Conservation (phyloP, 2,329 filamentous ascomycete genomes). For the Thyridium curvatum region DNA sequence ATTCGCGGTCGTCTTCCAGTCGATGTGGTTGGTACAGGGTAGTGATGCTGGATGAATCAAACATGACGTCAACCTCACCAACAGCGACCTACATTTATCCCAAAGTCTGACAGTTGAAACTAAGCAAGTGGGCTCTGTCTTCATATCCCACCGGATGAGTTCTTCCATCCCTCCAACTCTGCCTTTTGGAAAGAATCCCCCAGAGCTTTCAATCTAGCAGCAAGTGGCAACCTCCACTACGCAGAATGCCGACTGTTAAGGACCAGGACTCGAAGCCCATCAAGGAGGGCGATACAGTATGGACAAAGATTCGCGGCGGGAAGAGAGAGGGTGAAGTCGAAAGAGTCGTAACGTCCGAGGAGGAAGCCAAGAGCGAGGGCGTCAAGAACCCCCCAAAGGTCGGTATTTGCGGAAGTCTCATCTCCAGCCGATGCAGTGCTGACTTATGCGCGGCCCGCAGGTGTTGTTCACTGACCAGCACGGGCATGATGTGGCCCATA, state of each 20-base stretch:
- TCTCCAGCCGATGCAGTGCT: not conserved
- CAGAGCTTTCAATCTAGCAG: no score
- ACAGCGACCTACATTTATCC: no score
- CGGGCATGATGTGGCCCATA: conserved; percentile 29
- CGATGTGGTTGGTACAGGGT: no score
- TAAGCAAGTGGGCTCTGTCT: no score
- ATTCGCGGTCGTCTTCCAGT: no score
- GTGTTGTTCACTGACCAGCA: conserved; percentile 31
- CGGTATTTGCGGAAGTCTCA: conserved; percentile 3
- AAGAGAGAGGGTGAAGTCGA: conserved; percentile 31
- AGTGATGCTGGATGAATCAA: no score
- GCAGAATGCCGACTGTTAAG: conserved; percentile 14
- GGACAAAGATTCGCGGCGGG: conserved; percentile 30
- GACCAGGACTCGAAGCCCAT: conserved; percentile 31
- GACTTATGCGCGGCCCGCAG: conserved; percentile 12
- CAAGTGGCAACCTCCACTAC: no score
- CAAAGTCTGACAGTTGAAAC: no score
- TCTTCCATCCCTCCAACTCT: no score
- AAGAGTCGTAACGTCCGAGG: conserved; percentile 24
- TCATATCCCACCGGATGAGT: no score
- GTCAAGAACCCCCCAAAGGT: conserved; percentile 36
- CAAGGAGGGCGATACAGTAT: conserved; percentile 29
- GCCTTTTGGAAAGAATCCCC: no score
- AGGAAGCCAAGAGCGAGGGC: conserved; percentile 24
- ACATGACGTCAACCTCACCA: no score